phyloP scores from a whole-genome alignment of 1,284 basidiomycete species.

The Trichosporon faecale region DNA sequence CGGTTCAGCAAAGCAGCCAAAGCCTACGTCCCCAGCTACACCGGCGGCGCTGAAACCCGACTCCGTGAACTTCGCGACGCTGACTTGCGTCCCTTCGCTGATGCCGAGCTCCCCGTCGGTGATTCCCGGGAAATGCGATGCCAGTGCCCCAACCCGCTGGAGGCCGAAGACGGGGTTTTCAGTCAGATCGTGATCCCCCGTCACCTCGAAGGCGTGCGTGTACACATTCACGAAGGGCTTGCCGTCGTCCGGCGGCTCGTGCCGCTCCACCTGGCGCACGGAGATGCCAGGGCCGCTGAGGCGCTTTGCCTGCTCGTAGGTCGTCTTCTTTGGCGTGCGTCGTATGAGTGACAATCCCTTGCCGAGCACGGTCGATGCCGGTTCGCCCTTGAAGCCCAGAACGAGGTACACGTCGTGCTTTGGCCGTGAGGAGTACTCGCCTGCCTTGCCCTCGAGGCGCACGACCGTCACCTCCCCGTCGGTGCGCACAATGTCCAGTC shows the following conservation, averaged over 20 bases:
- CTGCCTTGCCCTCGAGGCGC: background rate
- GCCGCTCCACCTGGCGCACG: background rate
- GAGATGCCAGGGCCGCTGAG: background rate
- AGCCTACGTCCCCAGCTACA: background rate
- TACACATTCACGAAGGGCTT: background rate
- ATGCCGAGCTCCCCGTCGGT: background rate
- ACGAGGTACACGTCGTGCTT: background rate
- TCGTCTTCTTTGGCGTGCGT: background rate
- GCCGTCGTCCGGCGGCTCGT: background rate
- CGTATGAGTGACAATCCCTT: background rate
- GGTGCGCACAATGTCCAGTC: background rate
- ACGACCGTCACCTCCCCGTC: background rate
- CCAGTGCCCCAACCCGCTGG: background rate
- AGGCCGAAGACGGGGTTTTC: background rate
- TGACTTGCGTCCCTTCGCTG: background rate
- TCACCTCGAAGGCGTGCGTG: background rate
- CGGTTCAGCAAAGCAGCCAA: background rate
- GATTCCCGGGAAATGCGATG: background rate
- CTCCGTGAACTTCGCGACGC: background rate
- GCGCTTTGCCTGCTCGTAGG: background rate
- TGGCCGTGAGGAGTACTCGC: background rate
- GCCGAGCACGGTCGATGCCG: background rate
- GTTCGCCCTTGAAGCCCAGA: background rate
- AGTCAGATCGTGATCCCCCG: background rate
- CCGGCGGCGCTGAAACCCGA: background rate